phyloP scores from a whole-genome alignment of 139 green algal species.

The Dunaliella sp. region DNA sequence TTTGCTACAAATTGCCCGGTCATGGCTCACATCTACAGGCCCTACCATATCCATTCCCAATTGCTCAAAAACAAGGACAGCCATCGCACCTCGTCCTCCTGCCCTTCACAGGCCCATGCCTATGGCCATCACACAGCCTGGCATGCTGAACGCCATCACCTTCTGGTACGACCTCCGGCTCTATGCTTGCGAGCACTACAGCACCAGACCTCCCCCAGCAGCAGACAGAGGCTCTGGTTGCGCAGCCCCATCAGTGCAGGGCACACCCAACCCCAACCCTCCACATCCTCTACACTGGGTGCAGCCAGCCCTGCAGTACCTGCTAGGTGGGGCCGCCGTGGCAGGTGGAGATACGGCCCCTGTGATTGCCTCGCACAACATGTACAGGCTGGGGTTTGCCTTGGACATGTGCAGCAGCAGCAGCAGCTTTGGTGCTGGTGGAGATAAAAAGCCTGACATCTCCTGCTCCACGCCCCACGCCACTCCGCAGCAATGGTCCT shows the following conservation, averaged over 20 bases:
- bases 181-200: not conserved
- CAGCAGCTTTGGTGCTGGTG: conserved; percentile 61
- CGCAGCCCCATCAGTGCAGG: too few relatives aligned
- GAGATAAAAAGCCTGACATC: too few relatives aligned
- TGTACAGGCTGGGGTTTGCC: not conserved
- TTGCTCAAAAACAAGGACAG: too few relatives aligned
- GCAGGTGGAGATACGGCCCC: conserved; percentile 43
- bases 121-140: conserved; percentile 55
- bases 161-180: not conserved
- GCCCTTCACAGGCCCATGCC: conserved; percentile 57
- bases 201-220: too few relatives aligned
- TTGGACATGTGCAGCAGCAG: conserved; percentile 31
- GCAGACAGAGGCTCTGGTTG: too few relatives aligned
- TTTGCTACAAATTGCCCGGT: too few relatives aligned
- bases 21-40: too few relatives aligned
- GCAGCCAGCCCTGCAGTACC: conserved; percentile 68
- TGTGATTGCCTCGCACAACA: conserved; percentile 33
- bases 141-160: not conserved
- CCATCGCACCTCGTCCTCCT: not conserved
- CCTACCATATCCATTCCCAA: too few relatives aligned
- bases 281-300: too few relatives aligned
- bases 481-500: too few relatives aligned
- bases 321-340: conserved; percentile 63
- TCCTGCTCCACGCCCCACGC: too few relatives aligned
- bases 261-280: too few relatives aligned